Conservation (phyloP, 768 basidiomycete species). For the Agrocybe praecox region DNA sequence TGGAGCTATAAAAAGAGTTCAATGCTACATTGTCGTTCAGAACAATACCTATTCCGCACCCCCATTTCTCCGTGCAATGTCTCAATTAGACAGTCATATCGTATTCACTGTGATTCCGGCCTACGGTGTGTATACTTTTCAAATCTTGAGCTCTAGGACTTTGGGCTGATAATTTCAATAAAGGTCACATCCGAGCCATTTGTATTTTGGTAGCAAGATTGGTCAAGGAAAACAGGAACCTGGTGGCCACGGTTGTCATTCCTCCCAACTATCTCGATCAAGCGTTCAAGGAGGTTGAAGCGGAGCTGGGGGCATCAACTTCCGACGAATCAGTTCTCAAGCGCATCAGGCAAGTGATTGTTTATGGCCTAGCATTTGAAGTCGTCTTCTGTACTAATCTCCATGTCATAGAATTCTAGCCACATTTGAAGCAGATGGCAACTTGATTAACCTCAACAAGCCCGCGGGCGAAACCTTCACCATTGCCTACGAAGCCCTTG, state of each 20-base stretch:
- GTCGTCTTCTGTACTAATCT: background rate
- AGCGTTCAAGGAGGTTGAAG: background rate
- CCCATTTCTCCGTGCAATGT: background rate
- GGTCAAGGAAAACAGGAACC: background rate
- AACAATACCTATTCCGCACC: background rate
- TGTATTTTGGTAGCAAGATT: background rate
- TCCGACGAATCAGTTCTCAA: background rate
- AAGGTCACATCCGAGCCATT: background rate
- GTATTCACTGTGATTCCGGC: background rate
- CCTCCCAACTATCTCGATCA: background rate
- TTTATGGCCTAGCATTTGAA: background rate
- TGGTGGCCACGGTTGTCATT: background rate
- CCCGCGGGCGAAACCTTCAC: background rate
- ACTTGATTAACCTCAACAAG: background rate
- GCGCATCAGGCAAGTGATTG: background rate
- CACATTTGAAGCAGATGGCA: background rate
- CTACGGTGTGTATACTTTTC: background rate
- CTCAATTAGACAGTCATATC: background rate
- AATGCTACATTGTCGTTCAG: background rate
- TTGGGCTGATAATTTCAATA: background rate
- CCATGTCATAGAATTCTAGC: background rate
- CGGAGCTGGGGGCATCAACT: background rate
- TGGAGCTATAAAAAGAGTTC: background rate
- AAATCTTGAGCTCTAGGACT: background rate
- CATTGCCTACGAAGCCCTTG: constrained; percentile 6